These are phyloP conservation scores for Starmerella bombicola DNA, from an alignment of 805 yeast genomes.

Conservation along the genomic window DNA sequence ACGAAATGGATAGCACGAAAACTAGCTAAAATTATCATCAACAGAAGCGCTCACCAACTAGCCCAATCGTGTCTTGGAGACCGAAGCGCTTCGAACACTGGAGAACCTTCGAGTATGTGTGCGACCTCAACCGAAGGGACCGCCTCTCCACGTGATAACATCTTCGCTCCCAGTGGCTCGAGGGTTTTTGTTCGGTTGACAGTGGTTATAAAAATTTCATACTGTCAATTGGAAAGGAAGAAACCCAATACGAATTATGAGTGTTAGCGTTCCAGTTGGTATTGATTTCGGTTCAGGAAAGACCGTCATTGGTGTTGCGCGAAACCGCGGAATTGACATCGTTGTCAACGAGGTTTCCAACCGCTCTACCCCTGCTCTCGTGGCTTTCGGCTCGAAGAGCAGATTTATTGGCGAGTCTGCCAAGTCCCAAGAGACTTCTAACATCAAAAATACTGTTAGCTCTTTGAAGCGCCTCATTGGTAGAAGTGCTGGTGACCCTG, in stretches of 20 bases:
- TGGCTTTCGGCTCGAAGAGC: slow-evolving; percentile 82
- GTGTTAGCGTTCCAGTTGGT: slow-evolving; percentile 44
- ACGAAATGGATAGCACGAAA: too few species aligned
- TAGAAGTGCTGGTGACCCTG: slow-evolving; percentile 59
- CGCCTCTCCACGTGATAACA: too few species aligned
- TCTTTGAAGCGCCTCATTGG: slow-evolving; percentile 90
- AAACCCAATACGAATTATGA: slow-evolving; percentile 10
- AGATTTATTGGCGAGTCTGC: slow-evolving; percentile 93
- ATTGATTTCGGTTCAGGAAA: slow-evolving; percentile 93
- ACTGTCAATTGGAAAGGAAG: too few species aligned
- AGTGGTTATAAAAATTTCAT: too few species aligned
- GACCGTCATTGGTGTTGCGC: slow-evolving; percentile 86
- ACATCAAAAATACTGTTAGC: slow-evolving; percentile 90
- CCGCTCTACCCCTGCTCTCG: slow-evolving; percentile 85
- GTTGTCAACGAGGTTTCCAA: slow-evolving; percentile 97
- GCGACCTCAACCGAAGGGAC: too few species aligned
- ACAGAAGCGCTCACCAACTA: too few species aligned
- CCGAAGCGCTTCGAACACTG: too few species aligned
- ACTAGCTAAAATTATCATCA: too few species aligned
- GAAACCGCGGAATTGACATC: slow-evolving; percentile 96
- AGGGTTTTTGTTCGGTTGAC: too few species aligned
- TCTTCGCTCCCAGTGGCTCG: too few species aligned
- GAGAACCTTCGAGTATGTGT: too few species aligned
- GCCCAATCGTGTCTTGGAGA: too few species aligned
- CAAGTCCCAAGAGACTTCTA: slow-evolving; percentile 91